phyloP scores from a whole-genome alignment of 805 yeast genomes.

The Lipomyces yamanashiensis region DNA sequence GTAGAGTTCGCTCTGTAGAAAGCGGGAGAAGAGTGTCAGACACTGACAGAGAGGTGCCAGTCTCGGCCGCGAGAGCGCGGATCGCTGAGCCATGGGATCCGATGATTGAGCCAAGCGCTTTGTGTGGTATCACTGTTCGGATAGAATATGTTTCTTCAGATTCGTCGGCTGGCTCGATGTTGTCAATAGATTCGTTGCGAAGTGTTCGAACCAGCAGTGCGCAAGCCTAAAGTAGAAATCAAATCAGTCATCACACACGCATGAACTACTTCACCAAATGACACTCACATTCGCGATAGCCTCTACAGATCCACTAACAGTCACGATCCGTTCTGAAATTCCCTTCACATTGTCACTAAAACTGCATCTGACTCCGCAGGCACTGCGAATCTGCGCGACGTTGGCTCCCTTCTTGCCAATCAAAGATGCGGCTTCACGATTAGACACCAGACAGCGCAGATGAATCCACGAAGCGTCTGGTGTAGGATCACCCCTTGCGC shows the following conservation, averaged over 20 bases:
- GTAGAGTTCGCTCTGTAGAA: constrained; percentile 30
- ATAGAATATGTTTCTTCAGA: constrained; percentile 10
- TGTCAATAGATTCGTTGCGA: background rate
- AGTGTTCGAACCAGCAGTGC: constrained; percentile 8
- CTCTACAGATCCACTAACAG: constrained; percentile 4
- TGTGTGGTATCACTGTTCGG: constrained; percentile 27
- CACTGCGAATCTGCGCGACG: constrained; percentile 18
- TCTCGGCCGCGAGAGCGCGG: constrained; percentile 9
- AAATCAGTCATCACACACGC: background rate
- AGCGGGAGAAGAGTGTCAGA: constrained; percentile 32
- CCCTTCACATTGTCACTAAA: constrained; percentile 22
- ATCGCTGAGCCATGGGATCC: constrained; percentile 15
- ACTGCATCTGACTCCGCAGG: constrained; percentile 22
- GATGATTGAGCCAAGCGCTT: constrained; percentile 23
- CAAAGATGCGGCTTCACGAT: constrained; percentile 34
- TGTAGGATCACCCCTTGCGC: background rate
- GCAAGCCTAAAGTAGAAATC: background rate
- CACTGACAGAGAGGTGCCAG: constrained; percentile 17
- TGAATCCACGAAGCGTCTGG: constrained; percentile 19
- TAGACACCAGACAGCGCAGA: constrained; percentile 27
- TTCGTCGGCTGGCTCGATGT: background rate
- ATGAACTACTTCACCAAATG: background rate
- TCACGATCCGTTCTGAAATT: constrained; percentile 6
- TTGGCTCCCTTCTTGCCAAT: constrained; percentile 29
- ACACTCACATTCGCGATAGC: constrained; percentile 2